Evolutionary conservation across 2,329 filamentous ascomycete genomes (phyloP), one percentile per base, ranked within the genome.

Genomic region (Escovopsis sp.): DNA sequence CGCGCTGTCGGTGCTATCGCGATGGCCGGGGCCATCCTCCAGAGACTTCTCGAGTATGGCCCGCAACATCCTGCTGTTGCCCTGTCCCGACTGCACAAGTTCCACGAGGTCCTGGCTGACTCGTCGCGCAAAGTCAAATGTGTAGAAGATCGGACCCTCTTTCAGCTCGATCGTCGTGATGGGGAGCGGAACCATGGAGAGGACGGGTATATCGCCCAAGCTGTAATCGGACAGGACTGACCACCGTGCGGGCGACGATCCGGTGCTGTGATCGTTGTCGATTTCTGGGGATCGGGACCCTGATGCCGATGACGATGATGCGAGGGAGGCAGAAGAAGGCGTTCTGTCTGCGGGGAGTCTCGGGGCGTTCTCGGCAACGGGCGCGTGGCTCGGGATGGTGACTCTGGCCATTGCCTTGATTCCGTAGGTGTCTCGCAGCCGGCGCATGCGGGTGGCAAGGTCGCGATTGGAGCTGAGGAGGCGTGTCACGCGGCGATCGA

Each of bases 381-480:
- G 33, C 17, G 40, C 31, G 28, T 47, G 40, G 21, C 40, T 34
- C 17, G 42, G 41, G 35, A 29, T 46, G 35, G 39, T n/a, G 35
- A 21, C 17, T 30, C 42, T 25, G 14, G 31, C 36, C 32, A 35
- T 36, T 27, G 36, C 35, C 34, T 41, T 43, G 27, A 40, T 43
- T 28, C 39, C 45, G 33, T 42, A 47, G 35, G 39, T 40, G 38
- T 45, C 47, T 33, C 43, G 42, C 15, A 50, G 34, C 34, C 42
- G 44, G 27, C 52, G 51, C 44, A 58, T 48, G 19, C 55, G 48
- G 6, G 41, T 35, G n/a, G 55, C 41, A 16, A 58, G 48, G 27
- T 45, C 41, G 25, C 49, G 41, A 42, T 58, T 58, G 41, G 54
- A 55, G 14, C 53, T 52, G 33, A 58, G 46, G 4, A 58, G 40